These are phyloP conservation scores for Linnemannia zychae DNA, from an alignment of 192 early-diverging fungal species.

Conservation along the genomic window DNA sequence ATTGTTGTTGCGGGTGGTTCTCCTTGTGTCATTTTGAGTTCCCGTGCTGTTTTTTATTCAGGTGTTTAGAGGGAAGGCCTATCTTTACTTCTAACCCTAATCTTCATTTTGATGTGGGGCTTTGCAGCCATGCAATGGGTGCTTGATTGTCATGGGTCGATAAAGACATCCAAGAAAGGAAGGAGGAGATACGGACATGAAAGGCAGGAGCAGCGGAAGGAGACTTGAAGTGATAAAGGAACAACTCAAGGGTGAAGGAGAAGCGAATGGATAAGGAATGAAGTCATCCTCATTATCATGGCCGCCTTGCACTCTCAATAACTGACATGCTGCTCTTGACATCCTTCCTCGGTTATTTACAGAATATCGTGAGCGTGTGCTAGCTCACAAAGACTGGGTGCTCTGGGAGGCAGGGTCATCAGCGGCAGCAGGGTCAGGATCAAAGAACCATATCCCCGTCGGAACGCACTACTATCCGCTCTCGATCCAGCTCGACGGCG, in stretches of 20 bases:
- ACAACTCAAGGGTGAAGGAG: too few species aligned
- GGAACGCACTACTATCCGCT: conserved; percentile 54
- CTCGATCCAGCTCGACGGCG: conserved; percentile 51
- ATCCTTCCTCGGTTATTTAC: not conserved
- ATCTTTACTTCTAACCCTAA: conserved; percentile 4
- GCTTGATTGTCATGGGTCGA: too few species aligned
- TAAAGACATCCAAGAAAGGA: too few species aligned
- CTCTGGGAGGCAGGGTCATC: conserved; percentile 52
- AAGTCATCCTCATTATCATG: too few species aligned
- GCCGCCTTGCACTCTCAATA: not conserved
- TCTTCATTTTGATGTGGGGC: too few species aligned
- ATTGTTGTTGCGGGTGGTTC: not conserved
- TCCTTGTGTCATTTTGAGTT: not conserved
- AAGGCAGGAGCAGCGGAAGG: not conserved
- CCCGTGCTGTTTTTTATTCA: not conserved
- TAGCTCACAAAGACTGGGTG: conserved; percentile 56
- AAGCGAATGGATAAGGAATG: too few species aligned
- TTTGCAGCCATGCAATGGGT: too few species aligned
- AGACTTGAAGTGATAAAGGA: too few species aligned
- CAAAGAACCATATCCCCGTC: conserved; percentile 53
- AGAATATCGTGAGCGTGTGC: conserved; percentile 54
- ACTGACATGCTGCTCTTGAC: conserved; percentile 7
- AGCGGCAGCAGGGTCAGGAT: conserved; percentile 21
- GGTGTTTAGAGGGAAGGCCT: not conserved
- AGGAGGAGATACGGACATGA: too few species aligned